Conservation (phyloP, 75 land plant genomes). For the Cupressus sempervirens region DNA sequence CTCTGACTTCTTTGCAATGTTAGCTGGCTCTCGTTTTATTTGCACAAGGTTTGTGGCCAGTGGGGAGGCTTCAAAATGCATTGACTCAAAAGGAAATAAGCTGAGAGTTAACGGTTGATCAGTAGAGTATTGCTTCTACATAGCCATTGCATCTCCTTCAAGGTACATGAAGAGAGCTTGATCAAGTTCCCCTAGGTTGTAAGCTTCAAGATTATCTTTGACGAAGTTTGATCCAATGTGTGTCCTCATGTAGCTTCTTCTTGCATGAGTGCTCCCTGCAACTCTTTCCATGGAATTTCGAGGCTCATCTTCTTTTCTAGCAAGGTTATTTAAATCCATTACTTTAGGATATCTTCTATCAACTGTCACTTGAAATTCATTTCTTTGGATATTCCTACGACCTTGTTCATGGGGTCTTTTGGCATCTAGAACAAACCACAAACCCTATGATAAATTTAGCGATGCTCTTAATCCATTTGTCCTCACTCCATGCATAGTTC, state of each 20-base stretch:
- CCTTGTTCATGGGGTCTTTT: constrained; percentile 32
- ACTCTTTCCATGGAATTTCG: constrained; percentile 6
- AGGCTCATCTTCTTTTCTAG: constrained; percentile 26
- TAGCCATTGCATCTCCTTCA: constrained; percentile 32
- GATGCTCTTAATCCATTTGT: constrained; percentile 20
- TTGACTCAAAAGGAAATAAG: no score
- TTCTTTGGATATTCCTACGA: constrained; percentile 42
- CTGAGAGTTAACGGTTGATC: no score
- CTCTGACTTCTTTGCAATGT: no score
- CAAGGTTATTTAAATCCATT: constrained; percentile 9
- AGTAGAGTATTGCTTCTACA: no score
- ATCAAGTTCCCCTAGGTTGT: constrained; percentile 67
- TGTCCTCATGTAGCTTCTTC: no score
- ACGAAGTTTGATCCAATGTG: background rate
- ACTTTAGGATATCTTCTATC: constrained; percentile 21
- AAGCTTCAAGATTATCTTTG: constrained; percentile 28
- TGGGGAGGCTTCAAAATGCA: no score
- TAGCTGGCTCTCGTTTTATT: no score
- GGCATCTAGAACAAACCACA: constrained; percentile 14
- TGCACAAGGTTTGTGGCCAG: no score
- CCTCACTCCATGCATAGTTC: constrained; percentile 22
- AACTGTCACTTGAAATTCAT: constrained; percentile 48
- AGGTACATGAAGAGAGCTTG: constrained; percentile 64
- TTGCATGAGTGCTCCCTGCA: no score
- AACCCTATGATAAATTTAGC: constrained; percentile 18